These are phyloP conservation scores for Coccomyxa subellipsoidea DNA, from an alignment of 163 green algal species.

Conservation along the genomic window DNA sequence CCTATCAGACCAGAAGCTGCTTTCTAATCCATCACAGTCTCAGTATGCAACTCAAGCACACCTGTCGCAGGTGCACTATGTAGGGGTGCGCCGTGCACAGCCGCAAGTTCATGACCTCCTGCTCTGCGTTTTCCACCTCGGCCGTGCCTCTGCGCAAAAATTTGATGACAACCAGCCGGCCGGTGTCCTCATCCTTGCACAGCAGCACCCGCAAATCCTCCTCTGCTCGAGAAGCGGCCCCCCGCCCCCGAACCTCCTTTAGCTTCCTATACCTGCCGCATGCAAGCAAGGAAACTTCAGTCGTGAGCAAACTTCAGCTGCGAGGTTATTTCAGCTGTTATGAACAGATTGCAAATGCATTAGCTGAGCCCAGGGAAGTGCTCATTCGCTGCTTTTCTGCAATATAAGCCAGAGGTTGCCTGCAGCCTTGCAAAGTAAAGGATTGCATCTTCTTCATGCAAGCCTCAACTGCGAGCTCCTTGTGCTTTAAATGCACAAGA, in stretches of 20 bases:
- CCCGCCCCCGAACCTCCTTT: not conserved
- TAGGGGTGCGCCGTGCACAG: conserved; percentile 35
- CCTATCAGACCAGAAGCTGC: not conserved
- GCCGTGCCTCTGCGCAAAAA: not conserved
- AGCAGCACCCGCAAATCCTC: not conserved
- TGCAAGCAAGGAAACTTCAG: not conserved
- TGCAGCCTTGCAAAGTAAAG: no score
- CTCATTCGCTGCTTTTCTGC: not conserved
- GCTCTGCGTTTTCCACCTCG: conserved; percentile 13
- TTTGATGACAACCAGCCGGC: not conserved
- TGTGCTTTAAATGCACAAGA: no score
- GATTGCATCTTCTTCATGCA: no score
- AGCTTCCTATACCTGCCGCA: conserved; percentile 6
- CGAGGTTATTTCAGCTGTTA: not conserved
- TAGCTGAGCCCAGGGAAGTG: not conserved
- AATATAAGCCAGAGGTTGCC: no score
- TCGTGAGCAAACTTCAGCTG: not conserved
- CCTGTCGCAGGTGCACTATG: conserved; percentile 39
- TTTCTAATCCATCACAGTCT: not conserved
- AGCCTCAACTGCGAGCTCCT: no score
- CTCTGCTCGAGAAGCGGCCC: not conserved
- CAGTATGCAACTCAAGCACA: not conserved
- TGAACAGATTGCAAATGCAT: not conserved
- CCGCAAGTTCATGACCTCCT: conserved; percentile 39
- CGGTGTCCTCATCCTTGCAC: conserved; percentile 4